A percentile compares a stretch with the other conserved stretches of the same genome.
Evolutionary conservation across 805 yeast species (phyloP).

Genomic region (Candida adriatica): DNA sequence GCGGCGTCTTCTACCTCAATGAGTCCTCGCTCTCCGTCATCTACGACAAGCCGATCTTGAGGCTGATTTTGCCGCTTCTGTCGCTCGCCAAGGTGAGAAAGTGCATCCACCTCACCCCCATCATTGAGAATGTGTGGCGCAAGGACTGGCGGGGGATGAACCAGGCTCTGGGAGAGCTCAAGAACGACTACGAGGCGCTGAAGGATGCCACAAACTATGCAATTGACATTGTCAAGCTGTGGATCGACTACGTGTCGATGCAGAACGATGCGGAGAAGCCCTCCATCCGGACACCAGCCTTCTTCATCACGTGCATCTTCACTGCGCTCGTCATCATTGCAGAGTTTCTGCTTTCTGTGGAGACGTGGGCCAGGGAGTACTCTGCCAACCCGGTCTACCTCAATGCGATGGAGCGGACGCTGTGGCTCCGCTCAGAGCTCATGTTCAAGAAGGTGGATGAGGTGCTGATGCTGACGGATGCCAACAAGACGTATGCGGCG

Average conservation of each 20-base stretch:
- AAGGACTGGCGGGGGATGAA: slow-evolving; percentile 70
- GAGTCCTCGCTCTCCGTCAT: slow-evolving; percentile 35
- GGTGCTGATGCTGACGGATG: slow-evolving; percentile 45
- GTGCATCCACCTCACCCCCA: slow-evolving; percentile 54
- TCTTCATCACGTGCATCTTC: slow-evolving; percentile 64
- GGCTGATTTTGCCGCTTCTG: slow-evolving; percentile 59
- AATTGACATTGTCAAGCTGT: slow-evolving; percentile 52
- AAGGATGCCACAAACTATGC: slow-evolving; percentile 57
- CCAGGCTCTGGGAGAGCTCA: slow-evolving; percentile 36
- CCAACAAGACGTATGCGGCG: slow-evolving; percentile 52
- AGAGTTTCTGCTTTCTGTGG: slow-evolving; percentile 53
- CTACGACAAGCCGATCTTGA: slow-evolving; percentile 48
- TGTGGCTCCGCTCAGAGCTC: slow-evolving; percentile 60
- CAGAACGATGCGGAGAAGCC: slow-evolving; percentile 60
- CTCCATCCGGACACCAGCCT: slow-evolving; percentile 68
- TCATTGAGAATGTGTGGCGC: slow-evolving; percentile 51
- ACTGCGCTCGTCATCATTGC: slow-evolving; percentile 56
- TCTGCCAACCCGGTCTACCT: slow-evolving; percentile 23
- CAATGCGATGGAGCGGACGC: slow-evolving; percentile 45
- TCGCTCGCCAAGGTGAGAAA: slow-evolving; percentile 62
- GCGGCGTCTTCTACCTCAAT: slow-evolving; percentile 53
- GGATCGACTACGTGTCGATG: slow-evolving; percentile 68
- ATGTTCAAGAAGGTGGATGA: slow-evolving; percentile 55
- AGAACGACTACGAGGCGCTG: slow-evolving; percentile 53
- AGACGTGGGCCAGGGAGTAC: slow-evolving; percentile 39